Evolutionary conservation across 768 basidiomycete species (phyloP).

Genomic region (Melanogaster broomeanus): DNA sequence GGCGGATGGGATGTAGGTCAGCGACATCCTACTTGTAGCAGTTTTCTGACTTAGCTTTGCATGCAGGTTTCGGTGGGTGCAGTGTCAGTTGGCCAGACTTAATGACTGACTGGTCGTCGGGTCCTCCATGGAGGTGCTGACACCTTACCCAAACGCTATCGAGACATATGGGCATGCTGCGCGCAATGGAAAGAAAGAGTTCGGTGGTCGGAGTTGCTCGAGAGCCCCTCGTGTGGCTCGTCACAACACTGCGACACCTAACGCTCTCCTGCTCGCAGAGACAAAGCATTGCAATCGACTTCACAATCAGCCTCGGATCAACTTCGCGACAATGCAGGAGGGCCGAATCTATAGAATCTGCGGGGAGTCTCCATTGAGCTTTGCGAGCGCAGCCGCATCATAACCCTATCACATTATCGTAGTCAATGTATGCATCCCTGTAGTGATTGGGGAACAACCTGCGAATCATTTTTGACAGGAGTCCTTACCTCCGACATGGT

Average conservation of each 20-base stretch:
- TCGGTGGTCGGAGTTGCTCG: background rate
- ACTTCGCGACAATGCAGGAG: background rate
- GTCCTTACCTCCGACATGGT: background rate
- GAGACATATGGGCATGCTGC: slow-evolving; percentile 9
- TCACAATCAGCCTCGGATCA: background rate
- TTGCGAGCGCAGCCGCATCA: background rate
- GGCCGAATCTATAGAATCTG: background rate
- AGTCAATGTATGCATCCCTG: background rate
- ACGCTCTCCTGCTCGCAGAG: background rate
- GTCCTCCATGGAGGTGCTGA: background rate
- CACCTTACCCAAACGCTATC: background rate
- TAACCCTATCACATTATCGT: slow-evolving; percentile 2
- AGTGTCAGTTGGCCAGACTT: slow-evolving; percentile 4
- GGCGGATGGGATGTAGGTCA: slow-evolving; percentile 5
- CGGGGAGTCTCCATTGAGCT: background rate
- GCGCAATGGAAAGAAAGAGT: background rate
- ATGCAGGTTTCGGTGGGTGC: background rate
- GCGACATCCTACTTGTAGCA: background rate
- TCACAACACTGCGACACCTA: background rate
- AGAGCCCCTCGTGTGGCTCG: slow-evolving; percentile 3
- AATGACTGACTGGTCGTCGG: background rate
- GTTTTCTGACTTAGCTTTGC: slow-evolving; percentile 12
- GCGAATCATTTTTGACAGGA: background rate
- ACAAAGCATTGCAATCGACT: background rate
- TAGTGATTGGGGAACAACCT: background rate